Evolutionary conservation across 2,329 filamentous ascomycete genomes (phyloP), one percentile per base, ranked within the genome.

Genomic region (Aspergillus sp.): DNA sequence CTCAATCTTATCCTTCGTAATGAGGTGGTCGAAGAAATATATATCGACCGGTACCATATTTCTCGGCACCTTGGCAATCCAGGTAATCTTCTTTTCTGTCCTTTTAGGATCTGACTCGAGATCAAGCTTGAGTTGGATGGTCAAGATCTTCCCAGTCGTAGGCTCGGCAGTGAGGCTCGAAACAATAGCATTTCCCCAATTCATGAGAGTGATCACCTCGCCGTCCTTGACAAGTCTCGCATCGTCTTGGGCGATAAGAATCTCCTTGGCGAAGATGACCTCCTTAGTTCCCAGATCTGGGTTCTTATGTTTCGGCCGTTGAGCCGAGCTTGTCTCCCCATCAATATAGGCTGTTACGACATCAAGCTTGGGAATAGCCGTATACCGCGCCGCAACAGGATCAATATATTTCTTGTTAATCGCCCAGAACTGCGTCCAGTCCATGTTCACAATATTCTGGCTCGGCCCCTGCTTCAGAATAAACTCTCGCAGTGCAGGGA

Each of bases 131-230:
- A 37, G 34, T 37, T 37, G 34, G 12, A 37, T 8, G n/a, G 5
- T 15, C 34, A 9, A 5, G 13, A 37, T 3, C 4, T 5, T n/a
- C 9, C 34, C 34, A 7, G 34, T 37, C 12, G 15, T 3, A 33
- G 78, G 75, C 56, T 79, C 74, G 34, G 79, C 78, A 48, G 84
- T 80, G 63, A 79, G 77, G 66, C 76, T 75, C 51, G 73, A 66
- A 76, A 85, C 69, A 78, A 75, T 68, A 67, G 61, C 81, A 75
- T 79, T 85, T 72, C 93, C 95, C 93, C 93, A 98, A 73, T 89
- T 89, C 93, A 97, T 97, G 42, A 97, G 82, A 0, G 93, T 97
- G 68, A 98, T 90, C 75, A 97, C 93, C 79, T 98, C 93, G 70
- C 89, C 87, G 59, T 89, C 82, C 66, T 86, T 89, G 77, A 97